Conservation (phyloP, 768 basidiomycete species). For the Rhodotorula diobovata region DNA sequence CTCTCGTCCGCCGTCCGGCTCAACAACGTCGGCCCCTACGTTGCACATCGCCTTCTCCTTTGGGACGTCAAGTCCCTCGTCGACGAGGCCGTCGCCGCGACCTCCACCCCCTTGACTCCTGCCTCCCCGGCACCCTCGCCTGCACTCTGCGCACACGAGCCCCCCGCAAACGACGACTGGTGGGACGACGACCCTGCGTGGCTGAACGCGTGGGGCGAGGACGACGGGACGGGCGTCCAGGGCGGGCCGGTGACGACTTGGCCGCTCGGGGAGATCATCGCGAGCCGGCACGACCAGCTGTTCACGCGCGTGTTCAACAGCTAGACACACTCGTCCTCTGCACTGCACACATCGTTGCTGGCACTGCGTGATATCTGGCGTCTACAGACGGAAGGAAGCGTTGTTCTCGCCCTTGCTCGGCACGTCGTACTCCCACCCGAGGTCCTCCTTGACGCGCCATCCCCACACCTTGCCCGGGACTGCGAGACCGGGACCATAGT, state of each 20-base stretch:
- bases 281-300: slow-evolving; percentile 83
- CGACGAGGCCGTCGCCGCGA: slow-evolving; percentile 54
- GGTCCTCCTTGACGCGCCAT: slow-evolving; percentile 43
- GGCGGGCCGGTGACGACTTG: slow-evolving; percentile 76
- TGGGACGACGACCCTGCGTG: slow-evolving; percentile 20
- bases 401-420: no score
- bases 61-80: slow-evolving; percentile 68
- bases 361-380: not conserved
- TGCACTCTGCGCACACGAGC: no score
- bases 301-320: slow-evolving; percentile 92
- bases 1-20: slow-evolving; percentile 87
- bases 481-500: slow-evolving; percentile 8
- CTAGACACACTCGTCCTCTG: not conserved
- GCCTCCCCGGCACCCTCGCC: not conserved
- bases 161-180: not conserved
- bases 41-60: slow-evolving; percentile 77
- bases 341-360: not conserved
- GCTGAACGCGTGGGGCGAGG: not conserved
- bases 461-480: slow-evolving; percentile 36
- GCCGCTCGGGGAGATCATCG: slow-evolving; percentile 91
- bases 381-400: not conserved
- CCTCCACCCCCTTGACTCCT: not conserved
- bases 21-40: slow-evolving; percentile 88
- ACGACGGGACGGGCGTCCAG: slow-evolving; percentile 38
- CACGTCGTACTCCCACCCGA: slow-evolving; percentile 44